A percentile compares a stretch with the other conserved stretches of the same genome.
Conservation (phyloP, 2,329 filamentous ascomycete species). For the Colletotrichum sp. region DNA sequence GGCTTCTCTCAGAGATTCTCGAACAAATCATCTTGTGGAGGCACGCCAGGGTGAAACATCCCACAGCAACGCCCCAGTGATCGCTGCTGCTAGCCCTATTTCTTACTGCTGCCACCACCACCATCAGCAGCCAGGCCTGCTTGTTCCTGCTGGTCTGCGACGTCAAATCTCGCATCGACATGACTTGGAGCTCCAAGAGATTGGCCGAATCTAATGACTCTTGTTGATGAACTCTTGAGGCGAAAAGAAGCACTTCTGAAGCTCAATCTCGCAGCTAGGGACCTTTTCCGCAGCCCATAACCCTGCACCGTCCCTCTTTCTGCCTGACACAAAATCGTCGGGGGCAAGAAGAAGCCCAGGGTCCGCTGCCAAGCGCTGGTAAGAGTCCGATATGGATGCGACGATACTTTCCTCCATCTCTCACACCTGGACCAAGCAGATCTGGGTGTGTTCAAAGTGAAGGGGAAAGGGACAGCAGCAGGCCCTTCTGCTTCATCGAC, state of each 20-base stretch:
- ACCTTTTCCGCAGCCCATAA: not conserved
- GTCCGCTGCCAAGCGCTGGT: not conserved
- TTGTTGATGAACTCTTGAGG: not conserved
- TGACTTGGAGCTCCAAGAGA: not conserved
- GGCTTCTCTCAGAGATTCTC: constrained; percentile 10
- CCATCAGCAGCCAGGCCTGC: not conserved
- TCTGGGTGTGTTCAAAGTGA: not conserved
- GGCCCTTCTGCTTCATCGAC: not conserved
- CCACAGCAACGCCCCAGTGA: not conserved
- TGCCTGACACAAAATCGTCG: not conserved
- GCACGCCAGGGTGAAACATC: constrained; percentile 6
- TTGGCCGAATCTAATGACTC: not conserved
- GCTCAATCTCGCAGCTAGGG: constrained; percentile 7
- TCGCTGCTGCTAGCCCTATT: not conserved
- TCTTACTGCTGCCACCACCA: not conserved
- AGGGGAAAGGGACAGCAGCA: not conserved
- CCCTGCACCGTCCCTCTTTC: not conserved
- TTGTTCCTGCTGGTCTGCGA: not conserved
- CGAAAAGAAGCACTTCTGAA: not conserved
- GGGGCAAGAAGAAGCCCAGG: not conserved
- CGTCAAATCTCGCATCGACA: not conserved
- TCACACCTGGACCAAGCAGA: not conserved
- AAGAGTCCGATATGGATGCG: not conserved
- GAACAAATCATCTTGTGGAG: constrained; percentile 11
- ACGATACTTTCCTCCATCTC: not conserved